Evolutionary conservation across 208 protist genomes (phyloP), one percentile per base, ranked within the genome.

Genomic region (Crithidia brevicula): DNA sequence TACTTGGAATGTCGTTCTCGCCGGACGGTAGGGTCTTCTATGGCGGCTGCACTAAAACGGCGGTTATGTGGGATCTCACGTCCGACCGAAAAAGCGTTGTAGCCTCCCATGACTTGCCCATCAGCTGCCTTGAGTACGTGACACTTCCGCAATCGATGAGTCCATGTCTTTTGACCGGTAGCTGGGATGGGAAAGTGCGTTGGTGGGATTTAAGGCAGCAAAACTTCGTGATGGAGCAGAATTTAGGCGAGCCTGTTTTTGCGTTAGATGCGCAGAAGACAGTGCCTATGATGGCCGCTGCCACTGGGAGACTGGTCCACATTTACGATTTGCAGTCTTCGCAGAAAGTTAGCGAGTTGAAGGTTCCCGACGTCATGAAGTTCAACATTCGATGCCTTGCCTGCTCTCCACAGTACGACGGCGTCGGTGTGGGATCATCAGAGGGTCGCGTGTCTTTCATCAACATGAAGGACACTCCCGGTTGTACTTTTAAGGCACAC

Each of bases 171-270:
- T 70, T 96, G 31, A 94, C 89, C 5, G 86, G 85, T 16, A 92
- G 91, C 66, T 94, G 89, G 88, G 91, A 96, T 57, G 88, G 89
- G 2, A 94, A 86, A 54, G 31, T 96, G 58, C 82, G 86, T 7
- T 92, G 89, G 76, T 96, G 91, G 91, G 91, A 96, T 70, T 69
- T 92, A 20, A 75, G 86, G 18, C 83, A 90, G 67, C 82, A 53
- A 49, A 75, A 71, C 49, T 83, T 77, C 43, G 68, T 82, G 11
- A 88, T 88, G 62, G 83, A 92, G 45, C 77, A 93, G 54, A 82
- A 86, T 45, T 53, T 93, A 20, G 85, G 83, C 4, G 84, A 89
- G 22, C 91, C 91, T 20, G 76, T 93, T 36, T 91, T 93, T 67
- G 79, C 71, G 1, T 78, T 96, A 45, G 91, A 96, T 57, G 84